Evolutionary conservation across 257 asterid species (phyloP), one percentile per base, ranked within the genome.

Genomic region (Solanum virginianum): DNA sequence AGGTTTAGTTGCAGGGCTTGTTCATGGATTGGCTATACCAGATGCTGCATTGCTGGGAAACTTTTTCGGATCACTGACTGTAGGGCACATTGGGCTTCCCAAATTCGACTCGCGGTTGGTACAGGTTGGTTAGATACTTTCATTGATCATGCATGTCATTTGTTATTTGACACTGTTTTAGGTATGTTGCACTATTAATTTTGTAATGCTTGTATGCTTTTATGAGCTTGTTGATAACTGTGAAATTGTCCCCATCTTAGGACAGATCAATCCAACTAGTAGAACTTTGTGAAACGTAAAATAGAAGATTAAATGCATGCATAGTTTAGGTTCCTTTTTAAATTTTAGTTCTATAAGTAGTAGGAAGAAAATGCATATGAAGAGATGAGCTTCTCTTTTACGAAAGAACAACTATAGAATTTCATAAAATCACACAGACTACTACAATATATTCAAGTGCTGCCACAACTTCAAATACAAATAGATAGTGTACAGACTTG

Each of bases 11-110:
- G 94, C 90, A 4, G 99, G 99, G 71, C 89, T 95, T 49, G 90
- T 88, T 24, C 91, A 90, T 56, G 99, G 98, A 45, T 85, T 95
- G 90, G 56, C 93, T 4, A 94, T 94, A 83, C 93, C 94, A 26
- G 99, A 95, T 86, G 97, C 98, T 51, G 99, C 97, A 66, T 89
- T 93, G 90, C 75, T 96, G 89, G 99, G 99, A 17, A 96, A 96
- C 90, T 92, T 92, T 26, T 96, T 96, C 32, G 99, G 99, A 7
- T 93, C 98, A 4, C 91, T 97, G 29, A 95, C 99, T 0, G 99
- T 95, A 56, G 93, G 90, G 29, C 94, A 95, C 41, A 85, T 97
- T 54, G 99, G 99, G 81, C 90, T 94, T 77, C 94, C 98, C 45
- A 90, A 87, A 86, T 93, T 97, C 70, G 95, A 97, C 87, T 83